These are phyloP conservation scores for Fusarium sp. DNA, from an alignment of 2,329 filamentous ascomycete genomes.

Conservation along the genomic window DNA sequence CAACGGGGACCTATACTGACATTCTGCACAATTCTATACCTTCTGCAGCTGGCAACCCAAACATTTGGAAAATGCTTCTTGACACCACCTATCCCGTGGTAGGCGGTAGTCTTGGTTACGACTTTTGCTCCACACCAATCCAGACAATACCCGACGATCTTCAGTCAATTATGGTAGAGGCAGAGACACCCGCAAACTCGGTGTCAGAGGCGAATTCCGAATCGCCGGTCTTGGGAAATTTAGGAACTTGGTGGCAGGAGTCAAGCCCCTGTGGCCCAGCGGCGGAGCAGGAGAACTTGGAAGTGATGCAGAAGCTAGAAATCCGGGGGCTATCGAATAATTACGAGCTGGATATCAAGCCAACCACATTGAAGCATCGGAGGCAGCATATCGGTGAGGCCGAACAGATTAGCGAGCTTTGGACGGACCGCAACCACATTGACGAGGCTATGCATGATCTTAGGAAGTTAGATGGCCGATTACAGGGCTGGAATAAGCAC, in stretches of 20 bases:
- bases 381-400: no score
- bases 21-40: no score
- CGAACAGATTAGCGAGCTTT: no score
- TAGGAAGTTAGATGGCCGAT: no score
- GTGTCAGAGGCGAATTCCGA: background rate
- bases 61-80: background rate
- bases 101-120: background rate
- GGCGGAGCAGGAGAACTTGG: background rate
- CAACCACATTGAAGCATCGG: no score
- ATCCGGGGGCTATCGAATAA: background rate
- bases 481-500: no score
- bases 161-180: background rate
- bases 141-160: background rate
- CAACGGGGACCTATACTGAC: no score
- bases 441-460: no score
- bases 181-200: background rate
- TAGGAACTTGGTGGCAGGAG: background rate
- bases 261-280: background rate
- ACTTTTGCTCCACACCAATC: background rate
- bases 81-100: background rate
- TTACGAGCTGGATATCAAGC: background rate
- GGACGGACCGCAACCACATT: no score
- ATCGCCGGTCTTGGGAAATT: background rate
- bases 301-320: background rate
- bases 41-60: no score